Evolutionary conservation across 208 protist species (phyloP).

Genomic region (Trypanosoma mega): DNA sequence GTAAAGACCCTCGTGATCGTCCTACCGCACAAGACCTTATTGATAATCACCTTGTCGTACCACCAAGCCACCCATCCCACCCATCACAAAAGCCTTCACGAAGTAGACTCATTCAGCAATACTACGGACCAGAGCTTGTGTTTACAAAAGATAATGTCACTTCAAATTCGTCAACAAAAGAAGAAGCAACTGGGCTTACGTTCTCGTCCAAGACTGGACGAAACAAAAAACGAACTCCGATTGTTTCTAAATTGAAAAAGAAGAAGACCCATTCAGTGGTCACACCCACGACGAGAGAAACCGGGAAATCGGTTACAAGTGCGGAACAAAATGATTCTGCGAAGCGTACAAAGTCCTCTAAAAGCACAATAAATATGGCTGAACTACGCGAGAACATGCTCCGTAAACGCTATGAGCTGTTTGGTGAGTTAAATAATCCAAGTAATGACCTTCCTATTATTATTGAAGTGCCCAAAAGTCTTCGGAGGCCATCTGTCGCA

Average conservation of each 20-base stretch:
- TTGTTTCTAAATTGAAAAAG: too few species aligned
- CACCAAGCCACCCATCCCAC: constrained; percentile 76
- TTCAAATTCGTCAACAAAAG: neutral
- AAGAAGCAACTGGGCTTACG: neutral
- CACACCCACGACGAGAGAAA: neutral
- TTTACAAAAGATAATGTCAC: constrained; percentile 1
- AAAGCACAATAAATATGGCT: constrained; percentile 46
- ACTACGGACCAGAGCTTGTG: constrained; percentile 59
- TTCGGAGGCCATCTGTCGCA: neutral
- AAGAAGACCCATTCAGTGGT: too few species aligned
- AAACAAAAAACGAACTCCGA: neutral
- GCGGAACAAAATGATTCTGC: constrained; percentile 22
- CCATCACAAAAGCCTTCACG: constrained; percentile 70
- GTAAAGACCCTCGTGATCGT: constrained; percentile 58
- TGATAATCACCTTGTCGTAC: constrained; percentile 73
- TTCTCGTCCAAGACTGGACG: neutral
- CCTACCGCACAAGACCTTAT: constrained; percentile 83
- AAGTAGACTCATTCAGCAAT: constrained; percentile 71
- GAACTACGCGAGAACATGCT: constrained; percentile 56
- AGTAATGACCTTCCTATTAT: constrained; percentile 43
- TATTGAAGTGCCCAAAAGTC: constrained; percentile 38
- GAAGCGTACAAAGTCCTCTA: constrained; percentile 26
- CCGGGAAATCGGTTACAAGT: constrained; percentile 3
- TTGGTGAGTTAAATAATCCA: constrained; percentile 31
- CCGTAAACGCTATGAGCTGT: constrained; percentile 38